Percentiles rank a stretch among this genome's conserved stretches.
These are phyloP conservation scores for Helminthosporium solani DNA, from an alignment of 2,329 filamentous ascomycete species.

Conservation along the genomic window DNA sequence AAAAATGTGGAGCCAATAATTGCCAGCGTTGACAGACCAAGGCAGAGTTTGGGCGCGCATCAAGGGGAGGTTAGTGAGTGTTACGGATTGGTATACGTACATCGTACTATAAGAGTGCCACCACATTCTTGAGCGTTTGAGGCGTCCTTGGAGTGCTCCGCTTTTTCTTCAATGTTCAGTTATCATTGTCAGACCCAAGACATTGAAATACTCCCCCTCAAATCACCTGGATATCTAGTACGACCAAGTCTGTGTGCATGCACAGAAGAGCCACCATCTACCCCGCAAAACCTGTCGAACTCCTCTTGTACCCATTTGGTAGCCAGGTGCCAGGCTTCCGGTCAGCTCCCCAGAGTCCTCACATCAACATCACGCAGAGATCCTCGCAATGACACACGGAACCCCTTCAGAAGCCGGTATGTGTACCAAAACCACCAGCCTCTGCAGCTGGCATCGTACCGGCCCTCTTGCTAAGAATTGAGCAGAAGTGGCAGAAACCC, in stretches of 20 bases:
- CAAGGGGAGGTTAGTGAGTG: background rate
- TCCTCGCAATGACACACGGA: conserved; percentile 15
- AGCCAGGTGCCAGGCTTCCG: background rate
- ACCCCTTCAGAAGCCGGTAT: conserved; percentile 30
- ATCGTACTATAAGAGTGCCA: too few relatives aligned
- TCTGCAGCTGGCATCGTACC: conserved; percentile 5
- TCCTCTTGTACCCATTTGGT: background rate
- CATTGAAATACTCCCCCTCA: too few relatives aligned
- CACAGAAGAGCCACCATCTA: background rate
- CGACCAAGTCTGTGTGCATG: background rate
- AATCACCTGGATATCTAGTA: too few relatives aligned
- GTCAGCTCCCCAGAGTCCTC: background rate
- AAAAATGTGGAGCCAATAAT: too few relatives aligned
- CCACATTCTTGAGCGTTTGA: too few relatives aligned
- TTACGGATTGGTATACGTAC: too few relatives aligned
- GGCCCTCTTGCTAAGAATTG: conserved; percentile 5
- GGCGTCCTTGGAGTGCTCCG: too few relatives aligned
- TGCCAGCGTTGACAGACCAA: background rate
- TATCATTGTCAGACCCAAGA: too few relatives aligned
- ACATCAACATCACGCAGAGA: background rate
- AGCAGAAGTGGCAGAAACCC: conserved; percentile 40
- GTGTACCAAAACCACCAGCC: background rate
- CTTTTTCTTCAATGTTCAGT: too few relatives aligned
- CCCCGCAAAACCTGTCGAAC: conserved; percentile 2
- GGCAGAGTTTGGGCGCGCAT: background rate